phyloP scores from a whole-genome alignment of 768 basidiomycete genomes.

The Lactarius hatsudake region DNA sequence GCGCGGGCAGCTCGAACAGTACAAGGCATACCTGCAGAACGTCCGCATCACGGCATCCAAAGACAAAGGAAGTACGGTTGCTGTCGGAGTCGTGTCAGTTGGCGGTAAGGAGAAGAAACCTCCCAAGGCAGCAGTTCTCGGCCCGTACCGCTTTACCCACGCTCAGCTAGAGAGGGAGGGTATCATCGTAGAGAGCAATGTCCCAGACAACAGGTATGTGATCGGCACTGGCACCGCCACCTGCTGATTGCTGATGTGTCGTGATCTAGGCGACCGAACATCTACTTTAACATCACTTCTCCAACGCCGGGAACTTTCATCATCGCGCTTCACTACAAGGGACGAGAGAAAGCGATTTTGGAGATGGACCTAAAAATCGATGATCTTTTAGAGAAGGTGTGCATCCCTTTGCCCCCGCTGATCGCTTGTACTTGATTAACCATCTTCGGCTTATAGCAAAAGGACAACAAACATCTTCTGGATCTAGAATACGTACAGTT shows the following conservation, averaged over 20 bases:
- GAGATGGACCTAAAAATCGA: conserved; percentile 99
- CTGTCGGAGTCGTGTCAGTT: conserved; percentile 91
- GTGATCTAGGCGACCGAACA: conserved; percentile 78
- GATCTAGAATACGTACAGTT: conserved; percentile 98
- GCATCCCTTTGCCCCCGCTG: conserved; percentile 27
- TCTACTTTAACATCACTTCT: conserved; percentile 98
- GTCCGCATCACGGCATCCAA: conserved; percentile 87
- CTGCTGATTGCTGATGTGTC: conserved; percentile 19
- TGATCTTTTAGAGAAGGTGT: conserved; percentile 93
- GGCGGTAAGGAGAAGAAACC: conserved; percentile 98
- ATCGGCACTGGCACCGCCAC: conserved; percentile 8
- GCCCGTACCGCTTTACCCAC: conserved; percentile 97
- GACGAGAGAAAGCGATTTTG: conserved; percentile 96
- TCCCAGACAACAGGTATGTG: conserved; percentile 91
- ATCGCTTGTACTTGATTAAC: conserved; percentile 2
- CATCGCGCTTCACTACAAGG: conserved; percentile 98
- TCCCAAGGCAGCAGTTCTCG: conserved; percentile 78
- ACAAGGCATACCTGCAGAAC: conserved; percentile 99
- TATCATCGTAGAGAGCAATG: conserved; percentile 98
- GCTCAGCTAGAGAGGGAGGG: conserved; percentile 98
- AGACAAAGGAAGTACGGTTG: conserved; percentile 83
- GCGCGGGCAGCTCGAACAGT: conserved; percentile 94
- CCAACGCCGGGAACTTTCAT: conserved; percentile 98
- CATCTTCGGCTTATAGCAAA: conserved; percentile 63
- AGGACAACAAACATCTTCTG: conserved; percentile 94